A percentile compares a stretch with the other conserved stretches of the same genome.
These are phyloP conservation scores for Saccharomycopsis fibuligera DNA, from an alignment of 805 yeast genomes.

Conservation along the genomic window DNA sequence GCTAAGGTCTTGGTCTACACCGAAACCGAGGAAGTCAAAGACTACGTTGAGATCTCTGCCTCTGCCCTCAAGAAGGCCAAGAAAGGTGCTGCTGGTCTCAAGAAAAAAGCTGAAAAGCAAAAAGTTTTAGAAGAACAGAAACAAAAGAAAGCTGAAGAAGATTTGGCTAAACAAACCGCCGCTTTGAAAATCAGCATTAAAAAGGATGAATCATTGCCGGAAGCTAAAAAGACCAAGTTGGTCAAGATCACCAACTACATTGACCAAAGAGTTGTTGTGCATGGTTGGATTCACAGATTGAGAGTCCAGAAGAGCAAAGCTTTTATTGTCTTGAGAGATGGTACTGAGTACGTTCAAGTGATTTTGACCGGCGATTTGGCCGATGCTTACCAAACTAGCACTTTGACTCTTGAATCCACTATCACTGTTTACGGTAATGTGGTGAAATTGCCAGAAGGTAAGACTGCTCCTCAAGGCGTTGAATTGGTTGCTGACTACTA, in stretches of 20 bases:
- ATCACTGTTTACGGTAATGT: conserved; percentile 75
- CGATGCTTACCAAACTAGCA: conserved; percentile 76
- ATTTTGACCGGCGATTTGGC: conserved; percentile 90
- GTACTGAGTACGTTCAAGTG: conserved; percentile 84
- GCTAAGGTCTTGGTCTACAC: conserved; percentile 57
- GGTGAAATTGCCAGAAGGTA: conserved; percentile 87
- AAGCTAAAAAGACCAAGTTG: conserved; percentile 64
- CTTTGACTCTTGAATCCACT: conserved; percentile 84
- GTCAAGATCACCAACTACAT: conserved; percentile 44
- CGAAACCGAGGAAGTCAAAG: conserved; percentile 51
- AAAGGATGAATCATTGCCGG: conserved; percentile 69
- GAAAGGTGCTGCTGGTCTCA: conserved; percentile 89
- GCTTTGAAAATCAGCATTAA: conserved; percentile 69
- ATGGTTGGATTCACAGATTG: conserved; percentile 96
- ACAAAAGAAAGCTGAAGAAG: conserved; percentile 57
- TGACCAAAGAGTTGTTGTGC: conserved; percentile 66
- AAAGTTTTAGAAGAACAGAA: conserved; percentile 46
- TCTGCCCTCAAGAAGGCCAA: conserved; percentile 93
- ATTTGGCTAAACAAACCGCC: conserved; percentile 68
- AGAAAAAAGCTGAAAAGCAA: conserved; percentile 55
- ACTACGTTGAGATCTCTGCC: conserved; percentile 72
- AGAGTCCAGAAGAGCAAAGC: conserved; percentile 89
- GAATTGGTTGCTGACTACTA: conserved; percentile 90
- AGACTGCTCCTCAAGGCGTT: conserved; percentile 95
- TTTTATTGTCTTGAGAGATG: conserved; percentile 90